A percentile compares a stretch with the other conserved stretches of the same genome.
These are phyloP conservation scores for Cyphellophora attinorum DNA, from an alignment of 2,329 filamentous ascomycete species.

Conservation along the genomic window DNA sequence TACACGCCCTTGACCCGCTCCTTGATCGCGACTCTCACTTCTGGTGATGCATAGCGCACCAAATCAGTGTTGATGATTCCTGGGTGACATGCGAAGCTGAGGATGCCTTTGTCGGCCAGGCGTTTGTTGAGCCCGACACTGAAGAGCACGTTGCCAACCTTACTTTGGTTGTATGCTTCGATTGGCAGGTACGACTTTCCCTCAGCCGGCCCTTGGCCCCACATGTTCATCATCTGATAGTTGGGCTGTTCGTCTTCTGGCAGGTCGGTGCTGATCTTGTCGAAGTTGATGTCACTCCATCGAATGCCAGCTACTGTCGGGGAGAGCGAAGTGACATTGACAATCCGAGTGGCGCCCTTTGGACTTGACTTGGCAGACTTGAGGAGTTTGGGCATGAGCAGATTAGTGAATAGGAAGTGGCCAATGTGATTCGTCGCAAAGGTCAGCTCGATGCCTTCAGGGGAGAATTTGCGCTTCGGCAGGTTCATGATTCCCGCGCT, in stretches of 20 bases:
- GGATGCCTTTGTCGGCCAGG: slow-evolving; percentile 21
- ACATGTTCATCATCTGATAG: slow-evolving; percentile 3
- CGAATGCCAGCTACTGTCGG: slow-evolving; percentile 22
- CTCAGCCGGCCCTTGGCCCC: slow-evolving; percentile 5
- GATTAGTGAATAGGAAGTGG: slow-evolving; percentile 30
- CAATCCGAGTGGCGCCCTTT: slow-evolving; percentile 14
- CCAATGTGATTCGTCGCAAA: slow-evolving; percentile 30
- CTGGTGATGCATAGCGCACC: slow-evolving; percentile 17
- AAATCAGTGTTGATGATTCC: slow-evolving; percentile 19
- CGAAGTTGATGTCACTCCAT: slow-evolving; percentile 26
- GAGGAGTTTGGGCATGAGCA: slow-evolving; percentile 25
- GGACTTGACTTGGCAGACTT: slow-evolving; percentile 15
- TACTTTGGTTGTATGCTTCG: slow-evolving; percentile 34
- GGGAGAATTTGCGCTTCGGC: slow-evolving; percentile 13
- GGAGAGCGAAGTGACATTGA: slow-evolving; percentile 22
- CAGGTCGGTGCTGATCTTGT: slow-evolving; percentile 14
- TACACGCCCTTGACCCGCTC: slow-evolving; percentile 5
- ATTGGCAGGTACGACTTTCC: slow-evolving; percentile 25
- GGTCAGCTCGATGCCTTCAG: slow-evolving; percentile 29
- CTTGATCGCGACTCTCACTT: slow-evolving; percentile 13
- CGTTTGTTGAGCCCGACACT: slow-evolving; percentile 26
- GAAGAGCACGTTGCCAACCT: slow-evolving; percentile 38
- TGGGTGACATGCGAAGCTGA: slow-evolving; percentile 30
- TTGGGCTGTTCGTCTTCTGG: slow-evolving; percentile 12
- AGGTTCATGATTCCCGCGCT: slow-evolving; percentile 32